Evolutionary conservation across 129 eudicot species (phyloP).

Genomic region (Tagetes erecta): DNA sequence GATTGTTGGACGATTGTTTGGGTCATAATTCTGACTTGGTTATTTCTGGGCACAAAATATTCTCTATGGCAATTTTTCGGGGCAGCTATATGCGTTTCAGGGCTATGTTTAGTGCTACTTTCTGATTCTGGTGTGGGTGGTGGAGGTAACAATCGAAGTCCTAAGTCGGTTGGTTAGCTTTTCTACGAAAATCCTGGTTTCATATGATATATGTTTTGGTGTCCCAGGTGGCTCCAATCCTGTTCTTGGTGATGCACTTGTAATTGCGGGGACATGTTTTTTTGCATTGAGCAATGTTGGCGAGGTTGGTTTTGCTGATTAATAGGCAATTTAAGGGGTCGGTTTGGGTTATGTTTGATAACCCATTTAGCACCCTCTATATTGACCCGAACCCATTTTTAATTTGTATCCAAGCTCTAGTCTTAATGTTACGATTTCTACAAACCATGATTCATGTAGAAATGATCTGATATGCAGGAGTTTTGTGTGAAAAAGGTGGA

Average conservation of each 20-base stretch:
- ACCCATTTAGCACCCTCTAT: background rate
- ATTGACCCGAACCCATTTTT: background rate
- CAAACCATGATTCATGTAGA: background rate
- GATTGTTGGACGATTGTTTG: conserved; percentile 84
- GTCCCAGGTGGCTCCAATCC: conserved; percentile 83
- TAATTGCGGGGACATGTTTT: conserved; percentile 69
- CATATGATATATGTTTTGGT: conserved; percentile 15
- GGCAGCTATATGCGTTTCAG: conserved; percentile 69
- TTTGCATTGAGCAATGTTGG: conserved; percentile 78
- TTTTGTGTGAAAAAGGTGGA: conserved; percentile 73
- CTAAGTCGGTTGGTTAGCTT: background rate
- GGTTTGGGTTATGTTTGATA: background rate
- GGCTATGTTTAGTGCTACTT: conserved; percentile 70
- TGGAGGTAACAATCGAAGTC: conserved; percentile 49
- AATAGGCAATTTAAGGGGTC: background rate
- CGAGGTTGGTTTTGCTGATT: conserved; percentile 75
- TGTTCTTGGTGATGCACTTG: conserved; percentile 75
- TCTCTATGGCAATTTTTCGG: conserved; percentile 75
- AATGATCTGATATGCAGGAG: conserved; percentile 47
- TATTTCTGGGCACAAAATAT: conserved; percentile 67
- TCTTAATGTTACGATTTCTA: background rate
- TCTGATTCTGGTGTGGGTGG: conserved; percentile 72
- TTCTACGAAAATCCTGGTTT: background rate
- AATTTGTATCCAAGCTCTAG: background rate
- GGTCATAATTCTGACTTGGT: conserved; percentile 80